Percentiles rank a stretch among this genome's conserved stretches.
phyloP scores from a whole-genome alignment of 257 asterid genomes.

The Solanum boliviense region DNA sequence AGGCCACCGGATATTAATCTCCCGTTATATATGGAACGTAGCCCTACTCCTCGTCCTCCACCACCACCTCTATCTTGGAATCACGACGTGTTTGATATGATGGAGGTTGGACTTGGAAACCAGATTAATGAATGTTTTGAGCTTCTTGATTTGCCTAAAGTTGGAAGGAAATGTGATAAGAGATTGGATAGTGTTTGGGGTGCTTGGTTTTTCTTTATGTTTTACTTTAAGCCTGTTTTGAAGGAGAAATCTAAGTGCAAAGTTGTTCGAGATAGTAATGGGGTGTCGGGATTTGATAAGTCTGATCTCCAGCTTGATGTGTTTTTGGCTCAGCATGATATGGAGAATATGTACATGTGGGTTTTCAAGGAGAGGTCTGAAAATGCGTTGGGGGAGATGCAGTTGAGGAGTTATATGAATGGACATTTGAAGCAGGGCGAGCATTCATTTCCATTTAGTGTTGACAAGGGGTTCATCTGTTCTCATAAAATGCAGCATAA shows the following conservation, averaged over 20 bases:
- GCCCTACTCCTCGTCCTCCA: constrained; percentile 21
- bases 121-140: constrained; percentile 41
- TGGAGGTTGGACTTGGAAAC: constrained; percentile 52
- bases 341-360: constrained; percentile 91
- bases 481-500: constrained; percentile 66
- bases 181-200: constrained; percentile 70
- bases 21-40: constrained; percentile 51
- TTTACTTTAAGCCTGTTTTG: constrained; percentile 61
- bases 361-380: constrained; percentile 71
- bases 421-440: constrained; percentile 69
- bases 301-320: constrained; percentile 55
- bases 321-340: constrained; percentile 63
- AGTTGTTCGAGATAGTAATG: constrained; percentile 37
- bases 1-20: constrained; percentile 66
- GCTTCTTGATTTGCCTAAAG: constrained; percentile 31
- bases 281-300: constrained; percentile 53
- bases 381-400: constrained; percentile 70
- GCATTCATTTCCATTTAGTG: constrained; percentile 53
- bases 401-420: constrained; percentile 69
- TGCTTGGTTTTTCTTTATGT: constrained; percentile 75
- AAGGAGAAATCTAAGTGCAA: constrained; percentile 55
- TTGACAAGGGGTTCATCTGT: constrained; percentile 54
- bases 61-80: constrained; percentile 38
- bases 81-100: constrained; percentile 45
- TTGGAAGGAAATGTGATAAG: constrained; percentile 44